Evolutionary conservation across 495 filamentous ascomycete genomes (phyloP), one percentile per base, ranked within the genome.

Genomic region (Amorphotheca resinae): DNA sequence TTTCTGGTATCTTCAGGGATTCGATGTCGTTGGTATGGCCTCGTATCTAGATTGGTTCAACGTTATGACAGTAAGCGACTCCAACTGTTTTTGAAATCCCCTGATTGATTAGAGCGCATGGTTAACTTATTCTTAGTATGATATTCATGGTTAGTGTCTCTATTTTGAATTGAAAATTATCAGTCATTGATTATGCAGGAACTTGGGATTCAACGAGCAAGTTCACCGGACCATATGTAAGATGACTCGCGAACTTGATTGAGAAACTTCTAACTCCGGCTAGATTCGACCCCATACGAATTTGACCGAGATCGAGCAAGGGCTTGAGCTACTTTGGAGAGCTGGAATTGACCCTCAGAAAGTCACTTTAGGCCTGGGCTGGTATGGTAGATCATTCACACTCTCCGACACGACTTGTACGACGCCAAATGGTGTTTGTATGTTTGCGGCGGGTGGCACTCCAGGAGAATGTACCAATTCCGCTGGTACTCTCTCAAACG

Each of bases 191-290:
- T n/a, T n/a, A n/a, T n/a, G n/a, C n/a, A n/a, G n/a, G n/a, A n/a
- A 43, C 38, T 9, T 64, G 64, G 64, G 61, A 67, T 40, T 14
- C 15, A 2, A 21, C 23, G 0, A 33, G 33, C n/a, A 50, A 54
- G 14, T 50, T 38, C 1, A 61, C 62, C 14, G 70, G 67, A 2
- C 36, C 44, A 7, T 46, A 58, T 35, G 53, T 68, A 12, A 31
- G 50, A 0, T 59, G 57, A 0, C 73, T 76, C 45, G 72, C 71
- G 1, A 76, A 78, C 44, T 40, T 73, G 0, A 74, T 71, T 1
- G 73, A 76, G 52, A 77, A n/a, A n/a, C n/a, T n/a, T n/a, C n/a
- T n/a, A n/a, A n/a, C n/a, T n/a, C n/a, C n/a, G n/a, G n/a, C n/a
- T n/a, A n/a, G n/a, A 54, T 68, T 12, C 31, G 50, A 0, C 59